Evolutionary conservation across 1,284 basidiomycete genomes (phyloP), one percentile per base, ranked within the genome.

Genomic region (Singerocomus rubriflavus): DNA sequence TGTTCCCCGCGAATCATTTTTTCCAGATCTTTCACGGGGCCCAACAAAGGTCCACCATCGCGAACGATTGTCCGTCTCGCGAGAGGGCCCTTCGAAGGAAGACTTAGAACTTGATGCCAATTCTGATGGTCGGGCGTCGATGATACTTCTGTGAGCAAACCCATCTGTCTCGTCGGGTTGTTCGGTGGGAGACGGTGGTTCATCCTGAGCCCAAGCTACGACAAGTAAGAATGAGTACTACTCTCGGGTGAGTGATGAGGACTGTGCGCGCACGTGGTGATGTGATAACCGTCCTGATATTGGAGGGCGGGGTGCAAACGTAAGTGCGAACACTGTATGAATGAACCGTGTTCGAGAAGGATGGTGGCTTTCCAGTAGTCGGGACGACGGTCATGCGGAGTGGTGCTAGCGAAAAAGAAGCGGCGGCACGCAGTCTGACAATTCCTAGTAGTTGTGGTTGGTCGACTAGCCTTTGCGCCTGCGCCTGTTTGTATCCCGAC

Each of bases 161-260:
- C 57, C 67, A 55, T 58, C 64, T 42, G 57, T 62, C 47, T 64
- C 63, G 21, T 67, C 61, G 11, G 69, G 63, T 31, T 72, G 70
- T 46, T 82, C 81, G 21, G 71, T 77, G 6, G 87, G 86, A 0
- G 87, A 88, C 8, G 86, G 85, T 3, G 88, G 87, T 60, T 91
- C 88, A 64, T 91, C 84, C 58, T 79, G 77, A 9, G 88, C 88
- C 88, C 88, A 91, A 50, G 88, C 88, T 91, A 56, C 8, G 49
- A 50, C 3, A 21, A 37, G 42, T 3, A 34, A 58, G 53, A 53
- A 52, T 54, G 46, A 56, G 56, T 33, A 27, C 16, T 21, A 46
- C 11, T 11, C 17, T 6, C 1, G 17, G 14, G 26, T 3, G n/a
- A 47, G 7, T 31, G 44, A 29, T n/a, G 21, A 21, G 21, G 10